Base-by-base conservation (phyloP, 1,284 basidiomycete genomes). In the Anthracocystis walkeri region DNA sequence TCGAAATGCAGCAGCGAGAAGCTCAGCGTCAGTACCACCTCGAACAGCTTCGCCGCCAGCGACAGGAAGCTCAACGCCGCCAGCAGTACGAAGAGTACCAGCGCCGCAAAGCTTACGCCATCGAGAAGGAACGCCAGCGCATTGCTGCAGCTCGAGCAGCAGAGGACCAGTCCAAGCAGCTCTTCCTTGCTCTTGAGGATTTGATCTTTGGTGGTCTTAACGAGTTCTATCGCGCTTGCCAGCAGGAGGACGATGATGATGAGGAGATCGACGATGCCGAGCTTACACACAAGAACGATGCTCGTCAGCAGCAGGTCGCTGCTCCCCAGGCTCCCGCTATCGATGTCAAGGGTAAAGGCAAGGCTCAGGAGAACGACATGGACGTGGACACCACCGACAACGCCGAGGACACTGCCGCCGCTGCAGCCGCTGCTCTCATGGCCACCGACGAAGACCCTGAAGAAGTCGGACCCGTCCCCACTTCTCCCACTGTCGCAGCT, bases 81-180 rank as follows among this genome's bases (percentile, higher is more conserved):
- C 61, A 63, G 56, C 74, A 69, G 59, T 71, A 71, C 52, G 61
- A 58, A 40, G 74, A 77, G 52, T 73, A 77, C 54, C 74, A 73
- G 65, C 69, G 69, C 16, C 61, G 74, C 44, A 73, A 72, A 61
- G 65, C 69, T 38, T 60, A 58, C 20, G 69, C 69, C 16, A 72
- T 72, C 50, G 64, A 72, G 57, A 72, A 67, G 58, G 74, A 77
- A 44, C 61, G 69, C 14, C 60, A 72, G 51, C 61, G 69, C 44
- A 69, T 73, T 33, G 65, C 65, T 31, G 60, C 63, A 4, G 27
- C 40, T 8, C 52, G 41, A 35, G 69, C 63, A 7, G 69, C 69
- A 1, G 52, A 77, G 59, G 56, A 69, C 51, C 58, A 73, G 42
- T 65, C 61, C 29, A 51, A 61, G 58, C 67, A 65, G 31, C 65